These are phyloP conservation scores for Malassezia sp. DNA, from an alignment of 1,284 basidiomycete species.

Conservation along the genomic window DNA sequence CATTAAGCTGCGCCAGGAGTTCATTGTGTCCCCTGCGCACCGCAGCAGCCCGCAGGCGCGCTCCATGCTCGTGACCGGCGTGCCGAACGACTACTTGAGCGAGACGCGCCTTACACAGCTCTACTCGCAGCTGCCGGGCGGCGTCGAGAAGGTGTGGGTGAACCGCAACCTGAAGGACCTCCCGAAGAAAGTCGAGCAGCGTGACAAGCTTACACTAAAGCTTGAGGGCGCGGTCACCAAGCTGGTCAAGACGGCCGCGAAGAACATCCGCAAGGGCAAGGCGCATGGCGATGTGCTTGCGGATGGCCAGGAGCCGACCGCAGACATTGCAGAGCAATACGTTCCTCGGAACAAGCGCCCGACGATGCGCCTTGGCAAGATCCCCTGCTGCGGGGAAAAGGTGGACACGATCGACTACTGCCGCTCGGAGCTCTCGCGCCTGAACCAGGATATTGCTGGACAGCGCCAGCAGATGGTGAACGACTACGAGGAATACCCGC, in stretches of 20 bases:
- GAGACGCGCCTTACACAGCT: constrained; percentile 57
- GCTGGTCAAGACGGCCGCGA: constrained; percentile 63
- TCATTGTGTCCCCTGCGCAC: constrained; percentile 66
- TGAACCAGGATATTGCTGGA: constrained; percentile 52
- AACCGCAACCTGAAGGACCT: constrained; percentile 71
- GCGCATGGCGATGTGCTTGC: constrained; percentile 18
- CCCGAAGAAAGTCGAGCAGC: constrained; percentile 68
- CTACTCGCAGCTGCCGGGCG: constrained; percentile 68
- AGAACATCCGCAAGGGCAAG: constrained; percentile 49
- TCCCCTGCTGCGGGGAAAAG: constrained; percentile 62
- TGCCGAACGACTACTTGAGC: constrained; percentile 65
- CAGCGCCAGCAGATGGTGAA: constrained; percentile 57
- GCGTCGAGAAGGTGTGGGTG: constrained; percentile 78
- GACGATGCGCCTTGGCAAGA: constrained; percentile 60
- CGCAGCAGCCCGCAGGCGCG: constrained; percentile 66
- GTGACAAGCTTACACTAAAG: constrained; percentile 61
- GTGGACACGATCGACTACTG: constrained; percentile 77
- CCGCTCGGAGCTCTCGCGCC: constrained; percentile 52
- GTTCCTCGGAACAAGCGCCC: constrained; percentile 53
- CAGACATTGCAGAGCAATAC: constrained; percentile 34
- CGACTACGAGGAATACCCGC: constrained; percentile 53
- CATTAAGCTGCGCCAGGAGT: constrained; percentile 67
- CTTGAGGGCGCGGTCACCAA: constrained; percentile 74
- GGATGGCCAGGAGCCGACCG: constrained; percentile 17
- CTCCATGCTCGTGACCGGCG: constrained; percentile 76